A percentile compares a stretch with the other conserved stretches of the same genome.
Conservation (phyloP, 192 early-diverging fungal genomes). For the Nowakowskiella sp. region DNA sequence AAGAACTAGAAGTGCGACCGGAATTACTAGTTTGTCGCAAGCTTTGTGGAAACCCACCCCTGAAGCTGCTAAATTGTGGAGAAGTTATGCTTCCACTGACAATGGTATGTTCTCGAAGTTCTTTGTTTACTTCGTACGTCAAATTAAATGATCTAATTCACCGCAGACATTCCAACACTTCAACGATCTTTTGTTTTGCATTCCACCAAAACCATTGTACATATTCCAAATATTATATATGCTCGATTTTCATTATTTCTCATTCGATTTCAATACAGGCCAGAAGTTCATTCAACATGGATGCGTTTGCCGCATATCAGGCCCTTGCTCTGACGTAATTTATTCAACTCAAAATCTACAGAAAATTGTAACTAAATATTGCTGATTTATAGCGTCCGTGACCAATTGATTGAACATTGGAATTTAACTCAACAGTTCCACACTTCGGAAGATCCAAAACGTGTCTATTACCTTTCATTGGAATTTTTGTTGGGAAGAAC, state of each 20-base stretch:
- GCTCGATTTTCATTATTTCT: background rate
- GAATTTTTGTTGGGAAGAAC: slow-evolving; percentile 95
- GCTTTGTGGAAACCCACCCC: slow-evolving; percentile 25
- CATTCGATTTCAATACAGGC: slow-evolving; percentile 38
- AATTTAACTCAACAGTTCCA: slow-evolving; percentile 86
- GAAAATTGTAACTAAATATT: background rate
- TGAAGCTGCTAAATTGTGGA: slow-evolving; percentile 20
- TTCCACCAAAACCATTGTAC: slow-evolving; percentile 71
- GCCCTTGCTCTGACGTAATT: slow-evolving; percentile 75
- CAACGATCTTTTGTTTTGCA: slow-evolving; percentile 84
- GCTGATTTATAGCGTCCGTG: slow-evolving; percentile 61
- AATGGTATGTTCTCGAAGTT: background rate
- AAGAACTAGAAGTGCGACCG: background rate
- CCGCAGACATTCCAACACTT: slow-evolving; percentile 59
- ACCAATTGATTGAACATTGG: slow-evolving; percentile 88
- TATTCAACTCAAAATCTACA: background rate
- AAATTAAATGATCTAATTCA: background rate
- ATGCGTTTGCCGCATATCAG: slow-evolving; percentile 88
- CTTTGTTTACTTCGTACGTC: background rate
- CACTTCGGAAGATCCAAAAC: slow-evolving; percentile 76
- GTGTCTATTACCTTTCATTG: slow-evolving; percentile 95
- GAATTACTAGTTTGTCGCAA: background rate
- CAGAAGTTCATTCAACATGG: slow-evolving; percentile 81
- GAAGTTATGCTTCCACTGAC: slow-evolving; percentile 3
- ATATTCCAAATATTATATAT: background rate